Conservation (phyloP, 306 rosid species). For the Quercus wislizeni region DNA sequence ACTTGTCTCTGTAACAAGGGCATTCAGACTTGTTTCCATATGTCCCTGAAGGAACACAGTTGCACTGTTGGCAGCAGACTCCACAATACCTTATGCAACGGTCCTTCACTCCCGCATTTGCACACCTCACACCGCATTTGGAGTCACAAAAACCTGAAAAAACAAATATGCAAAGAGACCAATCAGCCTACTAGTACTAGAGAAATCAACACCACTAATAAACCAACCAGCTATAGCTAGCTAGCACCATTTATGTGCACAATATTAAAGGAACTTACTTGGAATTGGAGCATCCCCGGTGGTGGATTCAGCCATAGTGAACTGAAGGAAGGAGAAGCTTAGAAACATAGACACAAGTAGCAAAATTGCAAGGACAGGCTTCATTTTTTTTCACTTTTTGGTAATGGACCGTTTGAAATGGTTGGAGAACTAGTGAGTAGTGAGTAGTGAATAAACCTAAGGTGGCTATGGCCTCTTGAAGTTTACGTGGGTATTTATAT, state of each 20-base stretch:
- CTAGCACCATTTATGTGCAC: neutral
- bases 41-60: slow-evolving; percentile 35
- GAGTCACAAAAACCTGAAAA: slow-evolving; percentile 11
- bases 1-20: slow-evolving; percentile 37
- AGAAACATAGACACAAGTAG: slow-evolving; percentile 8
- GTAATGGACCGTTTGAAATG: neutral
- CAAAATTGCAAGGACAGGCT: neutral
- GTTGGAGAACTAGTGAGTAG: neutral
- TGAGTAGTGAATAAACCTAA: neutral
- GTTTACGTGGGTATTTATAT: neutral
- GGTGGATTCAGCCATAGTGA: slow-evolving; percentile 12
- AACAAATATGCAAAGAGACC: neutral
- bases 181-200: neutral
- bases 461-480: neutral
- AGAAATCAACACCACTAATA: neutral
- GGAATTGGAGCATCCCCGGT: slow-evolving; percentile 1
- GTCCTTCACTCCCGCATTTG: slow-evolving; percentile 28
- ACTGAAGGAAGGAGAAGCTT: slow-evolving; percentile 15
- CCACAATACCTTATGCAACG: slow-evolving; percentile 34
- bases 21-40: slow-evolving; percentile 35
- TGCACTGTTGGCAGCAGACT: slow-evolving; percentile 30
- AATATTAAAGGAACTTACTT: slow-evolving; percentile 1
- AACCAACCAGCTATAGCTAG: neutral
- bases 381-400: neutral
- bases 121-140: slow-evolving; percentile 27